Base-by-base conservation (phyloP, 768 basidiomycete species). In the Polyporus arcularius region DNA sequence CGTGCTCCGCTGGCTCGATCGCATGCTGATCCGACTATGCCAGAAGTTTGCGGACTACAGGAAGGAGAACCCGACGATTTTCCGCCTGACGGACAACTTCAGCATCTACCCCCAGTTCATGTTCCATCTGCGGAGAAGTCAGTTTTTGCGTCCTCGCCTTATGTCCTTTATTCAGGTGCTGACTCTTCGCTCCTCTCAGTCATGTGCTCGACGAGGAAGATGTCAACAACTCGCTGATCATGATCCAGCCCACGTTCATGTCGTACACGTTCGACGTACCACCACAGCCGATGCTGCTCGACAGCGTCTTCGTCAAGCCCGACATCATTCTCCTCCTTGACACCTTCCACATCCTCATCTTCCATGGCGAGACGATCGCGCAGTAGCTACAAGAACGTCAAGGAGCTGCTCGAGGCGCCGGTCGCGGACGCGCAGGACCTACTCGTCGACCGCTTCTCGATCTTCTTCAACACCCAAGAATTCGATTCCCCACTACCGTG, bases 171-270 rank as follows among this genome's bases (percentile, higher is more conserved):
- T 61, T 35, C 38, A 53, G 8, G 31, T 1, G 26, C 16, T 42
- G 28, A 9, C 14, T 21, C 54, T 21, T 43, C 16, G 43, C 26
- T 55, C 14, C 16, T 58, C 15, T 7, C 55, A 96, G 96, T 65
- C 97, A 98, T 74, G 85, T 97, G 41, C 79, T 98, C 45, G 95
- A 98, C 73, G 91, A 96, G 71, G 95, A 96, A 75, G 97, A 99
- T 70, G 96, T 98, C 70, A 98, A 98, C 81, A 98, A 98, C 75
- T 98, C 96, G 14, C 78, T 99, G 59, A 97, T 98, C 75, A 98
- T 98, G 97, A 99, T 99, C 53, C 97, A 99, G 74, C 97, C 97
- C 4, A 99, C 96, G 8, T 85, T 99, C 53, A 98, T 98, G 96
- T 96, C 95, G 2, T 99, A 98, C 75, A 89, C 90, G 9, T 91